These are phyloP conservation scores for Canariomyces notabilis DNA, from an alignment of 2,329 filamentous ascomycete species.

Conservation along the genomic window DNA sequence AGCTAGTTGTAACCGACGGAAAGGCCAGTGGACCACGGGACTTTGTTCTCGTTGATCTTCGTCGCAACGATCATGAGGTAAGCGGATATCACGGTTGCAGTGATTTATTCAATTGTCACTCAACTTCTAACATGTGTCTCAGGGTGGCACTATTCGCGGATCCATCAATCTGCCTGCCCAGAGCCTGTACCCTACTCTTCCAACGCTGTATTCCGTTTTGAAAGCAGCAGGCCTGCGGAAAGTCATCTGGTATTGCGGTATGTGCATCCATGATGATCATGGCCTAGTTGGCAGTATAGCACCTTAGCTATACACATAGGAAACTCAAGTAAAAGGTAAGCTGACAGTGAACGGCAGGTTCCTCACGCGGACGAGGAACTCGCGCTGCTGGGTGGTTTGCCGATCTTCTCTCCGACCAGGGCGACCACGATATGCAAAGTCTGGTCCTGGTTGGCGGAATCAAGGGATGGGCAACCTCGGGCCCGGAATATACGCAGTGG, in stretches of 20 bases:
- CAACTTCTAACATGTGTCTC: conserved; percentile 3
- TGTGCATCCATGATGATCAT: conserved; percentile 12
- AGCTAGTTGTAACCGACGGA: not conserved
- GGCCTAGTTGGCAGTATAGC: no score
- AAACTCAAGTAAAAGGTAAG: not conserved
- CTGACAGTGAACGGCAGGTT: conserved; percentile 37
- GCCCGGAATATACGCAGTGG: conserved; percentile 40
- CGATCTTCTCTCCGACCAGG: conserved; percentile 41
- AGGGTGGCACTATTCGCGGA: conserved; percentile 51
- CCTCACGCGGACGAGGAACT: conserved; percentile 47
- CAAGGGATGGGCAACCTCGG: conserved; percentile 46
- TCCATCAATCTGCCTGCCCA: conserved; percentile 49
- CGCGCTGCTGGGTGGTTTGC: conserved; percentile 51
- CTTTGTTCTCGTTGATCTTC: conserved; percentile 34
- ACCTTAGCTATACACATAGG: not conserved
- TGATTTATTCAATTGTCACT: not conserved
- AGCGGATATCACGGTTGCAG: not conserved
- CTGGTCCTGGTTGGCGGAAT: conserved; percentile 46
- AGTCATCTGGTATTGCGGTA: conserved; percentile 47
- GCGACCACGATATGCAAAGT: conserved; percentile 40
- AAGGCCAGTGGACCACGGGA: conserved; percentile 15
- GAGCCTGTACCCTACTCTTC: conserved; percentile 38
- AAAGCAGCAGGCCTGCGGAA: conserved; percentile 34
- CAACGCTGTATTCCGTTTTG: conserved; percentile 38
- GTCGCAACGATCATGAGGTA: conserved; percentile 37